Base-by-base conservation (phyloP, 108 stramenopile species). In the Ochromonas danica region DNA sequence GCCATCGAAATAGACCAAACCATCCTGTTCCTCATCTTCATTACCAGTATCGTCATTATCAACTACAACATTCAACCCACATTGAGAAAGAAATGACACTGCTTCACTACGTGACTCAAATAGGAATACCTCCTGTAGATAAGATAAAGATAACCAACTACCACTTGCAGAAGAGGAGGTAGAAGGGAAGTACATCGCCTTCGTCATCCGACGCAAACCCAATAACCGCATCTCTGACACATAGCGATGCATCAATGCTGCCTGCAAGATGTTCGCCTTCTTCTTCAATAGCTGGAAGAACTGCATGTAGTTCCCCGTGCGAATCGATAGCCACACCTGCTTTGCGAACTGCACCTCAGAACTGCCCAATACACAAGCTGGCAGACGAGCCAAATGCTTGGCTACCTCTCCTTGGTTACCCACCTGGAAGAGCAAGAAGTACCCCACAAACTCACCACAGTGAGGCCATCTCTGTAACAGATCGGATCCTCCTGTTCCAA, bases 361-460 rank as follows among this genome's bases (percentile, higher is more conserved):
- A 27, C 10, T 14, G 10, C 22, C 10, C 28, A 75, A 41, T 41
- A 75, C 31, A 10, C 31, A 3, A 28, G 14, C 6, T 36, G 45
- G 27, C 31, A 75, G 28, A 3, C 30, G 14, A 10, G 6, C 6
- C 45, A 75, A 31, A 36, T 42, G 31, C 40, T 36, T 27, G 14
- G 43, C 36, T 41, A 75, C 72, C 40, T 67, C 63, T 3, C 63
- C 63, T 28, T 25, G 33, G 31, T 67, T 75, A 36, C 72, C 43
- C 10, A 75, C 6, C 30, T 75, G 72, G 10, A 57, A 10, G 10
- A 75, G 36, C 17, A 75, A 6, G 31, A 57, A 75, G 41, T 75
- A 75, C 17, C 40, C 10, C 17, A 45, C 10, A 75, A 75, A 75
- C 72, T 75, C 67, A n/a, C n/a, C n/a, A n/a, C n/a, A 60, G 57